Evolutionary conservation across 495 filamentous ascomycete genomes (phyloP).

Genomic region (Bryoglossum gracile): DNA sequence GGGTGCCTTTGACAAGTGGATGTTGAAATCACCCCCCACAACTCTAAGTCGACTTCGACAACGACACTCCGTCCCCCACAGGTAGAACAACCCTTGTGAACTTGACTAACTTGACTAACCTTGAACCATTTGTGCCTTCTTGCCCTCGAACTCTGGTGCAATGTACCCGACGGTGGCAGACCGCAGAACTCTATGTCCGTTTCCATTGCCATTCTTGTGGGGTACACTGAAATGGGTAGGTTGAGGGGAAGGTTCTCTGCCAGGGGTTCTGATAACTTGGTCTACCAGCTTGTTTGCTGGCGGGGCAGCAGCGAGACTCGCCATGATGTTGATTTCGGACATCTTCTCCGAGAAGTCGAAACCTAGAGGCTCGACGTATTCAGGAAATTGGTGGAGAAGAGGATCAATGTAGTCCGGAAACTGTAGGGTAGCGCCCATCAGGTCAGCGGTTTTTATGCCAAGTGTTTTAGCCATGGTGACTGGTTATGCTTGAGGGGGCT

Average conservation of each 20-base stretch:
- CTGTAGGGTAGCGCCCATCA: slow-evolving; percentile 12
- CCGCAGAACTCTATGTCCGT: slow-evolving; percentile 58
- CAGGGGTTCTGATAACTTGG: slow-evolving; percentile 48
- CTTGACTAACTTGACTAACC: slow-evolving; percentile 44
- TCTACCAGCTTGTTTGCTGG: slow-evolving; percentile 36
- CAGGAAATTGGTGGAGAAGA: slow-evolving; percentile 4
- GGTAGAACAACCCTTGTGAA: no score
- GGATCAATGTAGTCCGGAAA: slow-evolving; percentile 16
- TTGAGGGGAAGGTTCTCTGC: slow-evolving; percentile 76
- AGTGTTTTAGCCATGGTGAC: slow-evolving; percentile 13
- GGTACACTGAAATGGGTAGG: slow-evolving; percentile 83
- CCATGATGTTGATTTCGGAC: slow-evolving; percentile 9
- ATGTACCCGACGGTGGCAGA: slow-evolving; percentile 94
- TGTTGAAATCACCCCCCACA: no score
- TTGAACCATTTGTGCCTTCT: slow-evolving; percentile 84
- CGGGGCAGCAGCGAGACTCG: slow-evolving; percentile 1
- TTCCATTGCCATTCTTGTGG: slow-evolving; percentile 43
- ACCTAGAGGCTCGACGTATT: slow-evolving; percentile 5
- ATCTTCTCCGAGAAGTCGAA: background rate
- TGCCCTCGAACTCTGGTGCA: slow-evolving; percentile 90
- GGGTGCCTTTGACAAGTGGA: no score
- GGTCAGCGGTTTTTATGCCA: slow-evolving; percentile 20
- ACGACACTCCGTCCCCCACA: background rate
- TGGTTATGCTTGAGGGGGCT: background rate
- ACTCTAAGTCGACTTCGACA: no score